Evolutionary conservation across 441 rosid species (phyloP).

Genomic region (Erodium moschatum): DNA sequence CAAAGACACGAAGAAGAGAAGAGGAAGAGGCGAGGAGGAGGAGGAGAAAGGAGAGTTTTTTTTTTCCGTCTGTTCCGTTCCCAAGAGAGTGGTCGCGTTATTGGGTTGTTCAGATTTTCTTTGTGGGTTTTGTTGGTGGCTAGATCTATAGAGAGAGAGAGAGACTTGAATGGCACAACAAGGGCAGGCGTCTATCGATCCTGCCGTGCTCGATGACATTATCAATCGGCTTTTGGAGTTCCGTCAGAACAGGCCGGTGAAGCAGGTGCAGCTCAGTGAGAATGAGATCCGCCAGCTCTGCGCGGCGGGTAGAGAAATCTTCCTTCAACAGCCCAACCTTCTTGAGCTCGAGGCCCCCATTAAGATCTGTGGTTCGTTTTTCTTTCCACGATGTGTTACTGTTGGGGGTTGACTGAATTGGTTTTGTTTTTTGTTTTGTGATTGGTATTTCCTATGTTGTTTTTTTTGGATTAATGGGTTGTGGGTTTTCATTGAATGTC

Average conservation of each 20-base stretch:
- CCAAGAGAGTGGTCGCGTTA: not conserved
- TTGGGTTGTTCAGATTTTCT: not conserved
- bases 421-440: too few relatives aligned
- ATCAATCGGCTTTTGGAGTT: slow-evolving; percentile 58
- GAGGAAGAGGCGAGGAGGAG: not conserved
- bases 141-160: not conserved
- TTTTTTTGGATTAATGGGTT: not conserved
- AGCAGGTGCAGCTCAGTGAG: slow-evolving; percentile 78
- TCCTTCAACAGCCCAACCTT: slow-evolving; percentile 80
- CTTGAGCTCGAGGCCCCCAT: slow-evolving; percentile 92
- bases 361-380: slow-evolving; percentile 76
- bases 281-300: slow-evolving; percentile 88
- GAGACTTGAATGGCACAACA: slow-evolving; percentile 37
- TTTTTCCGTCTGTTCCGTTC: not conserved
- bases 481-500: not conserved
- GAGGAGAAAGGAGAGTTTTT: not conserved
- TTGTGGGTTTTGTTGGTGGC: slow-evolving; percentile 2
- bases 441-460: too few relatives aligned
- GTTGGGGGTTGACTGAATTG: too few relatives aligned
- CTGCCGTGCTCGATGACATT: slow-evolving; percentile 28
- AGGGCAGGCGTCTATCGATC: slow-evolving; percentile 43
- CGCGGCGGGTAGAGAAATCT: slow-evolving; percentile 49
- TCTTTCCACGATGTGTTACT: not conserved
- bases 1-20: not conserved
- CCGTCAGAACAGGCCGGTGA: slow-evolving; percentile 56